Conservation (phyloP, 164 flowering plant species). For the Vitis rotundifolia region DNA sequence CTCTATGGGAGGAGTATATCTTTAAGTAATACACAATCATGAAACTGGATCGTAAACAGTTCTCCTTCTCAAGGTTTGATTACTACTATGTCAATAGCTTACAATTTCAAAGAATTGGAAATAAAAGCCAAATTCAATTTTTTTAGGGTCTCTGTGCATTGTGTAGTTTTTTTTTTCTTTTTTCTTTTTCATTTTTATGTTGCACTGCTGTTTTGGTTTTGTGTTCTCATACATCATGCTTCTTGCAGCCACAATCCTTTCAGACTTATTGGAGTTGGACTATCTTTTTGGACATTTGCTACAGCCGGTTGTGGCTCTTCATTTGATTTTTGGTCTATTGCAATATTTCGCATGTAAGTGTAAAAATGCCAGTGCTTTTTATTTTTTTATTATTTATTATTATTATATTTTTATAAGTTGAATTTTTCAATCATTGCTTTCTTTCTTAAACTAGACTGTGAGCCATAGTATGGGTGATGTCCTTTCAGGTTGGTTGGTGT, state of each 20-base stretch:
- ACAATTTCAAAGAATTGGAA: no score
- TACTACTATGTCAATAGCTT: no score
- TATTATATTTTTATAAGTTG: no score
- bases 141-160: no score
- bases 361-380: background rate
- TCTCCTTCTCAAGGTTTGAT: no score
- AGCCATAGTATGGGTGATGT: background rate
- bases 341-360: constrained; percentile 87
- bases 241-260: constrained; percentile 88
- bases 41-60: no score
- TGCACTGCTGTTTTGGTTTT: no score
- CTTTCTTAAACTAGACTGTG: background rate
- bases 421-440: background rate
- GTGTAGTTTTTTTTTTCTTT: no score
- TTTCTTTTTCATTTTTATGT: no score
- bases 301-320: constrained; percentile 81
- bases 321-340: constrained; percentile 81
- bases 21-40: no score
- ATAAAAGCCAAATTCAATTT: no score
- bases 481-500: constrained; percentile 84
- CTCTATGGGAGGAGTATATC: no score
- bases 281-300: constrained; percentile 92
- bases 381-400: background rate
- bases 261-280: constrained; percentile 96
- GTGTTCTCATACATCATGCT: background rate